Evolutionary conservation across 192 early-diverging fungal species (phyloP), one percentile per base, ranked within the genome.

Genomic region (Endogone sp.): DNA sequence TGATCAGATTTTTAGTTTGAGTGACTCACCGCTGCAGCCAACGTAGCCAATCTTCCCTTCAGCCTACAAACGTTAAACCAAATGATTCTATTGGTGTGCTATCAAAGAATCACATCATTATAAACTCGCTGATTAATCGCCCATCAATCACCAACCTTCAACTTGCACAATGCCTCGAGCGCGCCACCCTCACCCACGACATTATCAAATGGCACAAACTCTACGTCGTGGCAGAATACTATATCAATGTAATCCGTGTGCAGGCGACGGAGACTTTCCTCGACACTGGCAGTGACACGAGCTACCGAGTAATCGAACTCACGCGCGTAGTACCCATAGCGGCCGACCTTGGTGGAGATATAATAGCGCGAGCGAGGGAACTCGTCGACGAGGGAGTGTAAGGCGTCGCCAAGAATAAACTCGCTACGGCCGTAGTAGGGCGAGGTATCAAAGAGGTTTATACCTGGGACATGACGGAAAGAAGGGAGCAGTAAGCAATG

Each of bases 371-470:
- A 81, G n/a, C 91, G 82, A 49, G 89, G 88, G 44, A 81, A 87
- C 28, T 86, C 82, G 2, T 59, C 56, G 8, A 63, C 58, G 49
- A 93, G 67, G 10, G 66, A 49, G 2, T 67, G 58, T 0, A 93
- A 72, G 1, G 86, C 89, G 3, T 85, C 74, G 16, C 91, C 90
- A 2, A 93, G 84, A 30, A 87, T 81, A 10, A 74, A 62, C 72
- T 93, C 90, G 63, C 86, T 88, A 62, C 86, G 73, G 30, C 83
- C 83, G 70, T 93, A 93, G 67, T 90, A 93, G 21, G 89, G 89
- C 3, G 88, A 88, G 2, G 91, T 91, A 30, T 93, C 91, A 49
- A 90, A 84, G 25, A 82, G 73, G 66, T 87, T 89, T 72, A 93
- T 85, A 3, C 88, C 89, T 69, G 32, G 6, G 62, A 65, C n/a